Base-by-base conservation (phyloP, 108 stramenopile species). In the Cyclotella distinguenda region DNA sequence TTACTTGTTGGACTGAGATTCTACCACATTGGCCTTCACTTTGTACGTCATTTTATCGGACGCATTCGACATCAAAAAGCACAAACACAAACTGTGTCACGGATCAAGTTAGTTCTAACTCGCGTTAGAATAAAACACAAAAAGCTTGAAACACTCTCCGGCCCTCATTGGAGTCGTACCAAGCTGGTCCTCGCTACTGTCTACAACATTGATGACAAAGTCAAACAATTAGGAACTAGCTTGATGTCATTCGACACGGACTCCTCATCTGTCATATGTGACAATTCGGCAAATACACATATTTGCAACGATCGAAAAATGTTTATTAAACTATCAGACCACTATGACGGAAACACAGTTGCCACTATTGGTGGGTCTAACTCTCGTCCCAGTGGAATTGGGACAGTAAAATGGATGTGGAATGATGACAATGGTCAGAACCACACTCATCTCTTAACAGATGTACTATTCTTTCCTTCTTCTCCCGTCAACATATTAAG, bases 361-460 rank as follows among this genome's bases (percentile, higher is more conserved):
- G 59, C 59, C 2, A 60, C 59, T 3, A 60, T 60, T 45, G 59
- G 59, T 26, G 42, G 59, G n/a, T n/a, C n/a, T n/a, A n/a, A n/a
- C n/a, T n/a, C n/a, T n/a, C n/a, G n/a, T n/a, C n/a, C n/a, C n/a
- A n/a, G n/a, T n/a, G n/a, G n/a, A n/a, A n/a, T n/a, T n/a, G n/a
- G n/a, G n/a, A n/a, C n/a, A n/a, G n/a, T n/a, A n/a, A n/a, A n/a
- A n/a, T n/a, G n/a, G n/a, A n/a, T n/a, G n/a, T n/a, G n/a, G n/a
- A n/a, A n/a, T n/a, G n/a, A n/a, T n/a, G n/a, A n/a, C n/a, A n/a
- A n/a, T n/a, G n/a, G n/a, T n/a, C n/a, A n/a, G n/a, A n/a, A n/a
- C n/a, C n/a, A n/a, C n/a, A n/a, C n/a, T n/a, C n/a, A n/a, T n/a
- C n/a, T n/a, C n/a, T n/a, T n/a, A n/a, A n/a, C n/a, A n/a, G n/a